Percentiles rank a stretch among this genome's conserved stretches.
Evolutionary conservation across 2,329 filamentous ascomycete genomes (phyloP).

Genomic region (Cordyceps cateniannulata): DNA sequence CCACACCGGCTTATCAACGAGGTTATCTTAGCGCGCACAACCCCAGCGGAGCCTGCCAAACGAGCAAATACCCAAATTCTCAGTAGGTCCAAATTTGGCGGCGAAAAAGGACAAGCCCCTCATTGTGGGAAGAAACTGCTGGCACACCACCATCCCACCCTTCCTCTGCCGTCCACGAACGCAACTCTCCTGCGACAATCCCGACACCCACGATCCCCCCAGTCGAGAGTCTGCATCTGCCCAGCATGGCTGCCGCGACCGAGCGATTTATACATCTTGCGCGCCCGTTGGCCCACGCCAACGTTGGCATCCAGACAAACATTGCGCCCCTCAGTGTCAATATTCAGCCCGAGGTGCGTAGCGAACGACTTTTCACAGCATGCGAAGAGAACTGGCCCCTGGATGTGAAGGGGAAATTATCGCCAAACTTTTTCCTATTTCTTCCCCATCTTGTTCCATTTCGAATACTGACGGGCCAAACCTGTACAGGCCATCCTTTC

Average conservation of each 20-base stretch:
- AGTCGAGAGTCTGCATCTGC: slow-evolving; percentile 23
- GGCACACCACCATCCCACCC: slow-evolving; percentile 14
- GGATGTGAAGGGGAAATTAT: neutral
- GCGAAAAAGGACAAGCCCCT: slow-evolving; percentile 16
- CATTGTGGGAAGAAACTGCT: slow-evolving; percentile 15
- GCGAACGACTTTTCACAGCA: neutral
- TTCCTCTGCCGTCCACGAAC: slow-evolving; percentile 15
- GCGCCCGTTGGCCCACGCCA: slow-evolving; percentile 79
- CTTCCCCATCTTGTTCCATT: too few relatives aligned
- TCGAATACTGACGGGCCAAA: neutral
- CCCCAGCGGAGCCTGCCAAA: slow-evolving; percentile 36
- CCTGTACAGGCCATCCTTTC: slow-evolving; percentile 60
- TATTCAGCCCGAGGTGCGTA: slow-evolving; percentile 85
- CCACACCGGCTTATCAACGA: slow-evolving; percentile 28
- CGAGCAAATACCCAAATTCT: slow-evolving; percentile 37
- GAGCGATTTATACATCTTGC: slow-evolving; percentile 93
- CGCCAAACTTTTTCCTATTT: neutral
- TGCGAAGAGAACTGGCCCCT: neutral
- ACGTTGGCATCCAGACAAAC: slow-evolving; percentile 71
- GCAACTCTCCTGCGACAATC: slow-evolving; percentile 16
- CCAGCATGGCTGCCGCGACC: slow-evolving; percentile 71
- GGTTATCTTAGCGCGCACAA: slow-evolving; percentile 52
- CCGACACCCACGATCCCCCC: neutral
- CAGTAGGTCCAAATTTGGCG: slow-evolving; percentile 27
- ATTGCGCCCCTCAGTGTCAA: slow-evolving; percentile 89